Conservation (phyloP, 495 filamentous ascomycete species). For the Emericellopsis terricola region DNA sequence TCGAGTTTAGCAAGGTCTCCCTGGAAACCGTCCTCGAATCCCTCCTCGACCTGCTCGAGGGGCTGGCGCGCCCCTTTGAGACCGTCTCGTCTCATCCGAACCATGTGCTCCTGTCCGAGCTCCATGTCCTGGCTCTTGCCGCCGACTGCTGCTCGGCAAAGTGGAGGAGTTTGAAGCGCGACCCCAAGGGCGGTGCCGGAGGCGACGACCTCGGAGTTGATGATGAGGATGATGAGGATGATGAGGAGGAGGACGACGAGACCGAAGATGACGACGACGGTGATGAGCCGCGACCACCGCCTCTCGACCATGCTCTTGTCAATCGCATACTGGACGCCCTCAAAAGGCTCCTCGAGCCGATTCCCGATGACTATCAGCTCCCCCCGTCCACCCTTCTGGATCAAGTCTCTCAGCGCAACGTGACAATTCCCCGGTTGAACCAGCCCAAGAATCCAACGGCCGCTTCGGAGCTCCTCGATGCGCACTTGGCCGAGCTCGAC, state of each 20-base stretch:
- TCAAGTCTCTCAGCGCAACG: constrained; percentile 15
- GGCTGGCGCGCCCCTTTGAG: constrained; percentile 28
- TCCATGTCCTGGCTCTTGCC: constrained; percentile 39
- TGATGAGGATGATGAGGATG: background rate
- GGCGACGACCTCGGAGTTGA: constrained; percentile 5
- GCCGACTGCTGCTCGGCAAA: constrained; percentile 44
- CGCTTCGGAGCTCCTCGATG: constrained; percentile 11
- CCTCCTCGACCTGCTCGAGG: constrained; percentile 31
- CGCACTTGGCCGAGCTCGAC: constrained; percentile 22
- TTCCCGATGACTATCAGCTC: constrained; percentile 27
- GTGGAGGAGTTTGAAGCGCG: constrained; percentile 17
- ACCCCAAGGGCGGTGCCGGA: constrained; percentile 2
- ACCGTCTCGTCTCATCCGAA: constrained; percentile 24
- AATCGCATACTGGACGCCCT: constrained; percentile 22
- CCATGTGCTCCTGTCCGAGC: constrained; percentile 38
- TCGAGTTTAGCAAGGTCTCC: constrained; percentile 36
- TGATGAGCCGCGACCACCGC: constrained; percentile 6
- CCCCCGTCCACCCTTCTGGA: constrained; percentile 14
- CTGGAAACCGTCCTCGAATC: constrained; percentile 36
- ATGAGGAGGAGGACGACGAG: constrained; percentile 5
- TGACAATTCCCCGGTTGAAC: constrained; percentile 9
- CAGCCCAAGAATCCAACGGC: constrained; percentile 23
- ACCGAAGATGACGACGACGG: constrained; percentile 6
- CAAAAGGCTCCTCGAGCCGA: constrained; percentile 24
- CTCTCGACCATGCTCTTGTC: constrained; percentile 14